These are phyloP conservation scores for Penicillium verhagenii DNA, from an alignment of 495 filamentous ascomycete species.

Conservation along the genomic window DNA sequence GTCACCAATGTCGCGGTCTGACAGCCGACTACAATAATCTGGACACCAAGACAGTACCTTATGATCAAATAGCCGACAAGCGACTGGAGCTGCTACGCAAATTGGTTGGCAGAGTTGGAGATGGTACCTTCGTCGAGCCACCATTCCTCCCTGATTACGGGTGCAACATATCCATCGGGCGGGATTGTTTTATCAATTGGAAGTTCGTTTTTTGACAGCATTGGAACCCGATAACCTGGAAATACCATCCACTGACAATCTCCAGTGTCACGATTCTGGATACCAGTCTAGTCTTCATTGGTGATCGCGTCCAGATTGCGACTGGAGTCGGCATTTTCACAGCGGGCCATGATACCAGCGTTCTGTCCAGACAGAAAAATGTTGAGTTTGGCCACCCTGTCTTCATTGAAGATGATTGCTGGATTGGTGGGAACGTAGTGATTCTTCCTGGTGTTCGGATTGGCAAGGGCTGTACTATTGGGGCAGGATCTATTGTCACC, in stretches of 20 bases:
- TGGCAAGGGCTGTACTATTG: constrained; percentile 42
- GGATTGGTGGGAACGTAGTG: constrained; percentile 71
- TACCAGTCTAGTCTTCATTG: constrained; percentile 68
- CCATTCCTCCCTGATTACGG: constrained; percentile 56
- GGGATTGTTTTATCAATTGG: constrained; percentile 53
- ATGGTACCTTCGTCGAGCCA: constrained; percentile 48
- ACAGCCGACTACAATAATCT: constrained; percentile 49
- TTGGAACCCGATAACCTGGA: background rate
- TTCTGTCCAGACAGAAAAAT: constrained; percentile 64
- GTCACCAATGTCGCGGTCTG: constrained; percentile 44
- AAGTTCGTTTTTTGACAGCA: constrained; percentile 31
- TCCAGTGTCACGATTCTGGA: constrained; percentile 50
- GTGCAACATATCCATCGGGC: constrained; percentile 51
- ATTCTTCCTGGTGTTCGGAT: constrained; percentile 69
- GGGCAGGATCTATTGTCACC: constrained; percentile 44
- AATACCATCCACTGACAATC: background rate
- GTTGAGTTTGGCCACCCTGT: constrained; percentile 71
- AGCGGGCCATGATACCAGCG: constrained; percentile 63
- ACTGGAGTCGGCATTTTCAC: constrained; percentile 66
- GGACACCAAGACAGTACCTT: constrained; percentile 39
- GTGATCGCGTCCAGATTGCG: constrained; percentile 68
- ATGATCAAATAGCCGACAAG: constrained; percentile 31
- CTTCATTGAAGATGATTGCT: constrained; percentile 74
- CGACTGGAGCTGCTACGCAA: constrained; percentile 39
- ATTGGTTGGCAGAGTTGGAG: constrained; percentile 43